Conservation (phyloP, 176 grass and related monocot genomes). For the Bonia amplexicaulis region DNA sequence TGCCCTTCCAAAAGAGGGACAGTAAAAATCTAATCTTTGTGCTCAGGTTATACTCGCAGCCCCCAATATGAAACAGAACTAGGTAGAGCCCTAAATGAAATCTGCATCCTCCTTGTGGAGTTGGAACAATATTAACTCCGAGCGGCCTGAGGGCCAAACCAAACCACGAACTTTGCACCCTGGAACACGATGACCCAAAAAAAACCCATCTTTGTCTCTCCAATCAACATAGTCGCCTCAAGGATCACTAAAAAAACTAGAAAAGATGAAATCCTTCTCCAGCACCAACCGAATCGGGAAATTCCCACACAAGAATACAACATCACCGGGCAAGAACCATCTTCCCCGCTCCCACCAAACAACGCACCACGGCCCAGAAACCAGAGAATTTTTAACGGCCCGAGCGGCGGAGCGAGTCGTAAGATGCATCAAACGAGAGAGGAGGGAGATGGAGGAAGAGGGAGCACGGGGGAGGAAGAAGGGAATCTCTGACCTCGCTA, state of each 20-base stretch:
- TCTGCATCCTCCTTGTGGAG: too few species aligned
- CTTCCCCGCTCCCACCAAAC: neutral
- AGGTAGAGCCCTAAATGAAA: too few species aligned
- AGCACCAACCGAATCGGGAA: neutral
- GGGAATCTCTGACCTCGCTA: neutral
- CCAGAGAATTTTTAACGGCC: neutral
- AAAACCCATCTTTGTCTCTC: neutral
- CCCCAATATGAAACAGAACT: neutral
- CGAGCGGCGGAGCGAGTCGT: neutral
- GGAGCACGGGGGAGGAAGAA: neutral
- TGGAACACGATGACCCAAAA: neutral
- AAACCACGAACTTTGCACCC: neutral
- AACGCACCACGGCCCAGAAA: neutral
- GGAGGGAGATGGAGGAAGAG: neutral
- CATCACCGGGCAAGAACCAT: neutral
- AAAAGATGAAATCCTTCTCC: neutral
- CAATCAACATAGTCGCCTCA: neutral
- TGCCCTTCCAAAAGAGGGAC: neutral
- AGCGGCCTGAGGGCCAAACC: neutral
- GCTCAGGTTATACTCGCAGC: neutral
- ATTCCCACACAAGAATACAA: neutral
- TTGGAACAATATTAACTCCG: neutral
- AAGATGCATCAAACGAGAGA: neutral
- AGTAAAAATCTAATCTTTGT: conserved; percentile 8
- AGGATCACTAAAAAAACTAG: neutral